Base-by-base conservation (phyloP, 305 asterid species). In the Fraxinus platypoda region DNA sequence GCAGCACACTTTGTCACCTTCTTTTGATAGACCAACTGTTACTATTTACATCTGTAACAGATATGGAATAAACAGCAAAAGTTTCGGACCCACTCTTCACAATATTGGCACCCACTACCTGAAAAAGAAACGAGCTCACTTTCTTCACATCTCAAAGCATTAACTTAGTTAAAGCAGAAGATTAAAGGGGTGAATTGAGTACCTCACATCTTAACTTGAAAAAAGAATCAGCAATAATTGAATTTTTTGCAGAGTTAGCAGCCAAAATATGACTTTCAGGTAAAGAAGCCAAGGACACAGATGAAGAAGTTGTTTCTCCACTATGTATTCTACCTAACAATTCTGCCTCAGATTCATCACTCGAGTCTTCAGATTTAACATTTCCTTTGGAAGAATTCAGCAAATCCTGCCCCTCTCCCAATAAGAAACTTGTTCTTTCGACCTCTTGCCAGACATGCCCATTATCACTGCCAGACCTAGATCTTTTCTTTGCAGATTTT, bases 11-110 rank as follows among this genome's bases (percentile, higher is more conserved):
- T 73, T 28, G 43, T 85, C 82, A 96, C 99, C 98, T 94, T 92
- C 99, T 92, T 90, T 96, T 96, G 90, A 96, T 94, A 30, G 98
- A 92, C 99, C 99, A 96, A 85, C 92, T 91, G 86, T 90, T 92
- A 81, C 85, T 84, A 83, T 96, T 92, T 77, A 92, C 86, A 76
- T 96, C 99, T 72, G 92, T 86, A 86, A 96, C 98, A 79, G 95
- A 91, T 86, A 96, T 86, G 86, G 93, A 91, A 89, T 94, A 96
- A 23, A 96, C 93, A 46, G 98, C 97, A 41, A 96, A 93, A 70
- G 93, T 93, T 86, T 90, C 91, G 81, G 98, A 91, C 77, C 98
- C 99, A 91, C 98, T 90, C 90, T 92, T 96, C 81, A 96, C 98
- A 81, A 96, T 90, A 88, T 94, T 94, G 85, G 97, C 97, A 87